Evolutionary conservation across 2,329 filamentous ascomycete genomes (phyloP), one percentile per base, ranked within the genome.

Genomic region (Penicillium olsonii): DNA sequence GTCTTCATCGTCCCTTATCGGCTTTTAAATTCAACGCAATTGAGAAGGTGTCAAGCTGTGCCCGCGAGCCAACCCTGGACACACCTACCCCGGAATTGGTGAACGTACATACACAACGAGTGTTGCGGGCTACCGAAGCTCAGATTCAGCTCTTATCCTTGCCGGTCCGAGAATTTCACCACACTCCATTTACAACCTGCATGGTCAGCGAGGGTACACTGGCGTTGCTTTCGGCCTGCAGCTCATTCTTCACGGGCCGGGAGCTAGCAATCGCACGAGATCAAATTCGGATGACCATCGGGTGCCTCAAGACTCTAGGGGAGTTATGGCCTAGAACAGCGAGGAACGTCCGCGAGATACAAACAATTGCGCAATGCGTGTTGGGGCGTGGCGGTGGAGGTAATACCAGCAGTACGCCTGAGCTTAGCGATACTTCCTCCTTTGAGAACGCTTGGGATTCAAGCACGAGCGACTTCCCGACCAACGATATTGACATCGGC

Each of bases 211-310:
- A 68, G 15, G 73, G 68, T 0, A 70, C 67, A 0, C 56, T 75
- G 2, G 53, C 59, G 2, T 14, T 31, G 29, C 29, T 31, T 31
- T 31, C 29, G 2, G 29, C 11, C 12, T 31, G 29, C 12, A n/a
- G 29, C 4, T n/a, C 12, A 4, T 5, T 50, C 11, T 51, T 75
- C n/a, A 59, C 57, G 7, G 68, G 64, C 0, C 57, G 60, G 20
- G 61, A 71, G 14, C 53, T 75, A 5, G 54, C 62, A 1, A 60
- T 70, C 1, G 71, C 71, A n/a, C 60, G 74, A 48, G 66, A 71
- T 19, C 73, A 76, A 54, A 72, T 76, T 18, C 67, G 72, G 5
- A 64, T 75, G 60, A 70, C 56, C 4, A 69, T 76, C n/a, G 73
- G 73, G 0, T 75, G 68, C 47, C 61, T 75, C 8, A 69, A 67